Evolutionary conservation across 2,329 filamentous ascomycete species (phyloP), one percentile per base, ranked within the genome.

Genomic region (Capronia americana): DNA sequence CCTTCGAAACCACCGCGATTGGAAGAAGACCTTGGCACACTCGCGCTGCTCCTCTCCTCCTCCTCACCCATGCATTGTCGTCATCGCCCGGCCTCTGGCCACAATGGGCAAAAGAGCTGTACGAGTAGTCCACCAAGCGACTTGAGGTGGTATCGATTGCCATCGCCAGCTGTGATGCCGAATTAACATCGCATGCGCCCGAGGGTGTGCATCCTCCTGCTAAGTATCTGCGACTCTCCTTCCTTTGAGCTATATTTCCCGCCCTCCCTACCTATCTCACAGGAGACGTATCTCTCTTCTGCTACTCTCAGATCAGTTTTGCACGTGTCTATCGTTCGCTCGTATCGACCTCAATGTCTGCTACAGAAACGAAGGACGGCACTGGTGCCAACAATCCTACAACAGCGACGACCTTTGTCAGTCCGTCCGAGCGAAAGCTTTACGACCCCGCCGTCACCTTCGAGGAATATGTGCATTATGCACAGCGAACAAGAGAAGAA

Each of bases 391-490:
- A n/a, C 50, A 53, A 65, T 20, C 53, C 57, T 11, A 24, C 44
- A 20, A 24, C 55, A 20, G 57, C 63, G 7, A 23, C 30, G 20
- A 61, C 63, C 12, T 61, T 20, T 20, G 54, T 65, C 57, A 57
- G 57, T 32, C 63, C 63, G 2, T 58, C 69, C 51, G 55, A 61
- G 34, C 59, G 64, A 24, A 71, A 72, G 55, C 71, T 73, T 30
- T 73, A 76, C 54, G 74, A 77, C 54, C 44, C 74, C 34, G 68
- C 28, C 8, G 68, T 79, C 23, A 71, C 72, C 1, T 77, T 80
- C 59, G 79, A 80, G 63, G 79, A 80, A 57, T 80, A 80, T 60
- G 64, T 74, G n/a, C 77, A 78, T 67, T 80, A 77, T 69, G 79
- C 79, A 8, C 72, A 76, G 23, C 71, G 70, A 50, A 76, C 77